These are phyloP conservation scores for Nyssa sinensis DNA, from an alignment of 148 eudicot species.

Conservation along the genomic window DNA sequence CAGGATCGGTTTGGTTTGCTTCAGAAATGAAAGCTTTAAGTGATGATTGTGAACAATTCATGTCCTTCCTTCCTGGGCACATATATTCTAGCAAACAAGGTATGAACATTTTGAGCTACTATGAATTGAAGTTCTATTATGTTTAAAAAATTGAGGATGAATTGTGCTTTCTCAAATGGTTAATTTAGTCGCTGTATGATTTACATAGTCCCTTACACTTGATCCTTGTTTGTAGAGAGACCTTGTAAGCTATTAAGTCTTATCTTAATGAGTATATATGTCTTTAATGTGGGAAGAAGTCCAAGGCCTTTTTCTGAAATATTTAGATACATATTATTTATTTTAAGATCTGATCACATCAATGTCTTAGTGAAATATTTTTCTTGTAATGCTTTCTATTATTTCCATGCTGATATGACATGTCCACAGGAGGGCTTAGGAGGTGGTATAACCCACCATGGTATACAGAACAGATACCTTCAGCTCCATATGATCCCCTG, in stretches of 20 bases:
- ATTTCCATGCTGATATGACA: constrained; percentile 9
- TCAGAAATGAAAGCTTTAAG: constrained; percentile 95
- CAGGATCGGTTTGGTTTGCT: constrained; percentile 95
- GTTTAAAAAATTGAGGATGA: neutral
- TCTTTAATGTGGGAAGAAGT: neutral
- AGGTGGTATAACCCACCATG: constrained; percentile 94
- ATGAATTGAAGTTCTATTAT: neutral
- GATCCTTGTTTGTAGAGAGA: constrained; percentile 1
- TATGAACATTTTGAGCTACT: constrained; percentile 26
- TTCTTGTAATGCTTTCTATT: neutral
- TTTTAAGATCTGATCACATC: neutral
- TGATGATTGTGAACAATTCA: constrained; percentile 93
- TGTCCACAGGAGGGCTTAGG: constrained; percentile 61
- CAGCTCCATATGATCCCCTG: constrained; percentile 65
- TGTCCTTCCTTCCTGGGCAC: constrained; percentile 80
- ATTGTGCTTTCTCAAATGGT: neutral
- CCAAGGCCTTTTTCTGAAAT: neutral
- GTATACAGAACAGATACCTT: constrained; percentile 68
- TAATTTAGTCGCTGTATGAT: neutral
- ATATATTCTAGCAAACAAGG: constrained; percentile 88
- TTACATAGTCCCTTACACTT: neutral
- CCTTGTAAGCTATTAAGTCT: neutral
- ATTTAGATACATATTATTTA: neutral
- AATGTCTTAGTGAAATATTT: neutral
- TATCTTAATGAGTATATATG: neutral